Evolutionary conservation across 495 filamentous ascomycete species (phyloP).

Genomic region (Venustampulla echinocandica): DNA sequence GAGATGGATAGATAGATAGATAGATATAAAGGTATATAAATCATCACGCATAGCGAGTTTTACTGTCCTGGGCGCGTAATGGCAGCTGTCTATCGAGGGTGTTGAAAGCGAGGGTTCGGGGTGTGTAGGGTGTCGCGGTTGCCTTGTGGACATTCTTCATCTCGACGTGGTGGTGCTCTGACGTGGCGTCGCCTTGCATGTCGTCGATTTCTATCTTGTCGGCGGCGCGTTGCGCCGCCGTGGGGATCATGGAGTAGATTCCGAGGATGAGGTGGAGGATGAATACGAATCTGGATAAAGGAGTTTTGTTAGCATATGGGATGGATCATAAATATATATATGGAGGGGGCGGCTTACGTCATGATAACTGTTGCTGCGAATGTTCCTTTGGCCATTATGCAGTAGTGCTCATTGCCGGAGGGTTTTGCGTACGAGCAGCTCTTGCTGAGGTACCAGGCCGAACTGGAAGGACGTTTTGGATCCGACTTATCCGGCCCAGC

Average conservation of each 20-base stretch:
- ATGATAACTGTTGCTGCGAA: constrained; percentile 65
- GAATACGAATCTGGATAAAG: constrained; percentile 41
- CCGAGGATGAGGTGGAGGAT: constrained; percentile 45
- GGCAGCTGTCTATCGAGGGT: constrained; percentile 43
- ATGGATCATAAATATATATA: constrained; percentile 10
- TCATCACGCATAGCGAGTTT: no score
- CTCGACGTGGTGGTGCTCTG: constrained; percentile 30
- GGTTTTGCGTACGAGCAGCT: constrained; percentile 57
- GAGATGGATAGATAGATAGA: no score
- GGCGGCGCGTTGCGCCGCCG: constrained; percentile 25
- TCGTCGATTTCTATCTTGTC: constrained; percentile 29
- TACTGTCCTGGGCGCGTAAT: constrained; percentile 20
- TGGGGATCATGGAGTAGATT: constrained; percentile 55
- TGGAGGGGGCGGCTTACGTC: constrained; percentile 43
- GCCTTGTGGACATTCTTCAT: constrained; percentile 34
- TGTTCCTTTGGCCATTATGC: constrained; percentile 63
- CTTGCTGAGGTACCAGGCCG: constrained; percentile 79
- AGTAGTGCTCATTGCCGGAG: constrained; percentile 52
- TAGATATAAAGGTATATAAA: no score
- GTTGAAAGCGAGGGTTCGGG: constrained; percentile 46
- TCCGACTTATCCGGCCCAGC: constrained; percentile 75
- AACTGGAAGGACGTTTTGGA: constrained; percentile 53
- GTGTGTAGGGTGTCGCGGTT: constrained; percentile 37
- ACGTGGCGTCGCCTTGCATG: constrained; percentile 23
- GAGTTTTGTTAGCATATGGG: constrained; percentile 5